Evolutionary conservation across 768 basidiomycete species (phyloP), one percentile per base, ranked within the genome.

Genomic region (Suillus hirtellus): DNA sequence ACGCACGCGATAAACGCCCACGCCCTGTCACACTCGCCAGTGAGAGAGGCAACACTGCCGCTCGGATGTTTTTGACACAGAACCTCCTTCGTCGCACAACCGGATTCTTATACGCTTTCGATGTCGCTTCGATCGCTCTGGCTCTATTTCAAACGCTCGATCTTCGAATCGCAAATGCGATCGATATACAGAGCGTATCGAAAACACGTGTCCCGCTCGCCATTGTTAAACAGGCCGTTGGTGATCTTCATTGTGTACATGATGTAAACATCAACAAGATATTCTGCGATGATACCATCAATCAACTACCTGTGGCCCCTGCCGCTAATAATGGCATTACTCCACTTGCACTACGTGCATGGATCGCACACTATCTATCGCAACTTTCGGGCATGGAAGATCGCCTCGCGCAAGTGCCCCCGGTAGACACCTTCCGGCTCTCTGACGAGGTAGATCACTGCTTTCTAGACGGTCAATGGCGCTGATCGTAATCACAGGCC

Each of bases 81-180:
- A 62, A 71, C 59, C 70, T 75, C 65, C 64, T 75, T 21, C 61
- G 67, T 53, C 74, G 74, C n/a, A 40, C 68, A 24, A 60, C 61
- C 53, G 74, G 74, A 31, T 70, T 67, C 62, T 12, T 75, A 8
- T 72, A 75, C 24, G 74, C 73, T 17, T 75, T 75, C n/a, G 69
- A 75, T 55, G 66, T 75, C 64, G 74, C 47, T 0, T 67, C 63
- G 4, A 70, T 77, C 37, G 75, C 71, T 21, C 69, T 75, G n/a
- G 67, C 68, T 17, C 63, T 75, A 54, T 76, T 68, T 72, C 68
- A 76, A 63, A 67, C 66, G 43, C 72, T 69, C 46, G 63, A 67
- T 67, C 73, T 76, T 59, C 75, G 75, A 21, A 75, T 76, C 65
- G 68, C 64, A 61, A 74, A 76, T 34, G 74, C 74, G 34, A 71